Evolutionary conservation across 805 yeast species (phyloP).

Genomic region (baker's yeast (Saccharomyces cerevisiae)): DNA sequence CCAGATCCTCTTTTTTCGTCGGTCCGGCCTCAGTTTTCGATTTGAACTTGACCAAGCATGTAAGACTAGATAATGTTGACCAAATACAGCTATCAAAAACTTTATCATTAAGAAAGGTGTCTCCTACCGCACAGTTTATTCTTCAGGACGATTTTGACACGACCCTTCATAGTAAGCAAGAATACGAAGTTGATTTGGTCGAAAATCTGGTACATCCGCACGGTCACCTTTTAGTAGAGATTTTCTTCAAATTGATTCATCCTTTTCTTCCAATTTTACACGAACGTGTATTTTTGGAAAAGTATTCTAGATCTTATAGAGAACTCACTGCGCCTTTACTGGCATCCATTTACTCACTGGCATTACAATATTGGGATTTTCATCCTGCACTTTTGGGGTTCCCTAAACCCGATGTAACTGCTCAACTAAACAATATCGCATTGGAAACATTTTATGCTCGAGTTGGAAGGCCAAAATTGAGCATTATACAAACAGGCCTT

Average conservation of each 20-base stretch:
- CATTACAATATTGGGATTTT: constrained; percentile 88
- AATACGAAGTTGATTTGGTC: constrained; percentile 71
- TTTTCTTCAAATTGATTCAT: constrained; percentile 78
- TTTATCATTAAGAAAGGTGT: constrained; percentile 68
- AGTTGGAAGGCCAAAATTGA: constrained; percentile 76
- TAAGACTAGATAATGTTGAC: constrained; percentile 61
- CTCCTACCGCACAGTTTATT: constrained; percentile 65
- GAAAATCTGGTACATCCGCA: constrained; percentile 87
- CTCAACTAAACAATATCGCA: constrained; percentile 61
- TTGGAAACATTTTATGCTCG: constrained; percentile 58
- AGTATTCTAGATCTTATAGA: constrained; percentile 81
- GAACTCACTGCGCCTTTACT: constrained; percentile 86
- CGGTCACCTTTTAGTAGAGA: constrained; percentile 71
- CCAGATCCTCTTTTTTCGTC: constrained; percentile 79
- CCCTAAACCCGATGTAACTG: constrained; percentile 66
- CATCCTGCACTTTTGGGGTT: constrained; percentile 61
- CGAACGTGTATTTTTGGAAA: constrained; percentile 84
- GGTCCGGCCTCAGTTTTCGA: constrained; percentile 88
- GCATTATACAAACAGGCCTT: constrained; percentile 87
- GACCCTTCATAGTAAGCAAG: constrained; percentile 57
- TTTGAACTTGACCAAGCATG: constrained; percentile 53
- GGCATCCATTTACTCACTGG: constrained; percentile 83
- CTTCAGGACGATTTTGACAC: constrained; percentile 74
- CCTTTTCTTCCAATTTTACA: constrained; percentile 89
- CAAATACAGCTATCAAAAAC: constrained; percentile 67